These are phyloP conservation scores for Nemophila menziesii DNA, from an alignment of 257 asterid genomes.

Conservation along the genomic window DNA sequence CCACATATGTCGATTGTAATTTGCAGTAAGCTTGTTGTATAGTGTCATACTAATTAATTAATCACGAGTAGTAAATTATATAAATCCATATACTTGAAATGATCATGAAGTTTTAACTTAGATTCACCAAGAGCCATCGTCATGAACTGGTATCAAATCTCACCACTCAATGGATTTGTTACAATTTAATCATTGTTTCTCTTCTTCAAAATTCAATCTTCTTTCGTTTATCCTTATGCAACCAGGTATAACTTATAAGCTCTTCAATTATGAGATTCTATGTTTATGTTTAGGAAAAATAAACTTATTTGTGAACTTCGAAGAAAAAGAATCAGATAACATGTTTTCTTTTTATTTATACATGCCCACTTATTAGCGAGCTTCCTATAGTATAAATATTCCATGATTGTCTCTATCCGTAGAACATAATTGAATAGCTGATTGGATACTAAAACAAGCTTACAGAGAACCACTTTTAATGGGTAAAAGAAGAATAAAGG, in stretches of 20 bases:
- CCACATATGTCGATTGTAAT: too few relatives aligned
- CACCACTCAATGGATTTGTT: background rate
- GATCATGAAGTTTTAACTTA: background rate
- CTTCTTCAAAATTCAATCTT: background rate
- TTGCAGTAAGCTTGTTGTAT: too few relatives aligned
- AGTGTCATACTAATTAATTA: too few relatives aligned
- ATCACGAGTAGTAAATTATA: too few relatives aligned
- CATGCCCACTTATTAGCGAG: too few relatives aligned
- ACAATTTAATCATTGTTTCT: background rate
- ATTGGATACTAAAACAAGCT: background rate
- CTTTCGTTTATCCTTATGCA: background rate
- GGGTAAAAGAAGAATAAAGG: too few relatives aligned
- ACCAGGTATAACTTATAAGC: background rate
- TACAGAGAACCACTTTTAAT: too few relatives aligned
- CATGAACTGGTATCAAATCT: background rate
- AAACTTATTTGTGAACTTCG: background rate
- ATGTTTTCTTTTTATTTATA: too few relatives aligned
- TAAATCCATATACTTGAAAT: background rate
- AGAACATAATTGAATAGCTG: too few relatives aligned
- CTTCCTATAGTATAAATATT: too few relatives aligned
- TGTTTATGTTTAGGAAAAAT: background rate
- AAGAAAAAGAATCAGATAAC: too few relatives aligned
- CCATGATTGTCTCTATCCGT: background rate
- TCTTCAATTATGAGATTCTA: too few relatives aligned
- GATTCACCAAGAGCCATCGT: background rate